phyloP scores from a whole-genome alignment of 345 rosid species.

The Euphorbia tirucalli region DNA sequence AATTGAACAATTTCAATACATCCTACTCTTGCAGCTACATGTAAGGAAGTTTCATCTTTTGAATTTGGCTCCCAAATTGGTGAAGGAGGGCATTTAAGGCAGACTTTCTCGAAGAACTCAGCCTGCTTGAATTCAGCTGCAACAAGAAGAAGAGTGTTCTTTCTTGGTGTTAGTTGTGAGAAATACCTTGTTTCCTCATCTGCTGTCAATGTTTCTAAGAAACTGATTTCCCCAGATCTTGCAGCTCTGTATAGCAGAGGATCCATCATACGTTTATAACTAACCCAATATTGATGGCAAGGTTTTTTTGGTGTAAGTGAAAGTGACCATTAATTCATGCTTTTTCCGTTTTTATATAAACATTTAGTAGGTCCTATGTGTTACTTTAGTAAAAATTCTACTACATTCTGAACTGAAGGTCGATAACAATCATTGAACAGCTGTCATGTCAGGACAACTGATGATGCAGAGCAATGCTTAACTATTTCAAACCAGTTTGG shows the following conservation, averaged over 20 bases:
- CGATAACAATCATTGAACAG: no score
- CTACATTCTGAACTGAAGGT: no score
- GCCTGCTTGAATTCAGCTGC: background rate
- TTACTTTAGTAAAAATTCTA: no score
- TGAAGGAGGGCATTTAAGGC: background rate
- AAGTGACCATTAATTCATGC: no score
- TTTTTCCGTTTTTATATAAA: no score
- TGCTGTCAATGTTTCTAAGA: background rate
- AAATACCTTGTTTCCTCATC: background rate
- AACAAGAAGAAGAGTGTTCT: background rate
- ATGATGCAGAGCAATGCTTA: no score
- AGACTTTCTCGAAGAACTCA: background rate
- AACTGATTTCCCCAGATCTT: background rate
- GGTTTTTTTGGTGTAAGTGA: no score
- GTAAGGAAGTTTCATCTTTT: background rate
- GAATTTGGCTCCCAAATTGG: background rate
- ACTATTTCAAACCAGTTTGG: no score
- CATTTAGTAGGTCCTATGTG: no score
- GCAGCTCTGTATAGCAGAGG: background rate
- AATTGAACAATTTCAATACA: background rate
- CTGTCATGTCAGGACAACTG: no score
- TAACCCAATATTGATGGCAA: no score
- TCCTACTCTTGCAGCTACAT: background rate
- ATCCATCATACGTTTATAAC: no score
- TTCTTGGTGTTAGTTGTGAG: background rate